Base-by-base conservation (phyloP, 2,329 filamentous ascomycete genomes). In the Rachicladosporium sp. region DNA sequence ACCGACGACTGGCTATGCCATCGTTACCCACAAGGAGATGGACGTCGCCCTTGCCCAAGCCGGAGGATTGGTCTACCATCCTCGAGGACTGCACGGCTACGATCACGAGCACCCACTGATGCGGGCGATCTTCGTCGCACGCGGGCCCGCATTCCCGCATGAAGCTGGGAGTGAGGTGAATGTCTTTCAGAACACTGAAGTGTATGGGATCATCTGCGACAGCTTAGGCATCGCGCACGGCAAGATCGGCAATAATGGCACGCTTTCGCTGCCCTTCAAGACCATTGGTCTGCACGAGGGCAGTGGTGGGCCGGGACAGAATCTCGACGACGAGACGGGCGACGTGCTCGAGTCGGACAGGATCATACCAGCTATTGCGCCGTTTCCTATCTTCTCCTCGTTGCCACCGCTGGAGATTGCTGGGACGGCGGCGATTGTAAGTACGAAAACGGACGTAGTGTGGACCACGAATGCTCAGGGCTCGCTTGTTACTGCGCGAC, bases 191-290 rank as follows among this genome's bases (percentile, higher is more conserved):
- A 96, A 96, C 49, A 88, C 77, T 43, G 83, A 95, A 53, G 82
- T 96, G 6, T 96, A 96, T 64, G 94, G 94, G 54, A 84, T 96
- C 46, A 63, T 96, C 33, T 95, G 89, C 58, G 88, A 95, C 61
- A 88, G 84, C 0, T 63, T 96, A 19, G 79, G 80, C 9, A 66
- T 96, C 42, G 59, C 61, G 4, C 83, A 87, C 0, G 7, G 31
- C 10, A 11, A 29, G 6, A 70, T 71, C 39, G 75, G 83, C 1
- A 95, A 94, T 58, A 96, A 96, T 55, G 89, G 89, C 36, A 94
- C 87, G 0, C 64, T 95, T 4, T 71, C 79, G 8, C 69, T 89
- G 9, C 83, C 83, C 0, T 63, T 89, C 15, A 70, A 69, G 42
- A 68, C 78, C 0, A 55, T 76, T 9, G 81, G 80, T 4, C 55